Conservation (phyloP, 2,329 filamentous ascomycete genomes). For the Ascochyta pisi region DNA sequence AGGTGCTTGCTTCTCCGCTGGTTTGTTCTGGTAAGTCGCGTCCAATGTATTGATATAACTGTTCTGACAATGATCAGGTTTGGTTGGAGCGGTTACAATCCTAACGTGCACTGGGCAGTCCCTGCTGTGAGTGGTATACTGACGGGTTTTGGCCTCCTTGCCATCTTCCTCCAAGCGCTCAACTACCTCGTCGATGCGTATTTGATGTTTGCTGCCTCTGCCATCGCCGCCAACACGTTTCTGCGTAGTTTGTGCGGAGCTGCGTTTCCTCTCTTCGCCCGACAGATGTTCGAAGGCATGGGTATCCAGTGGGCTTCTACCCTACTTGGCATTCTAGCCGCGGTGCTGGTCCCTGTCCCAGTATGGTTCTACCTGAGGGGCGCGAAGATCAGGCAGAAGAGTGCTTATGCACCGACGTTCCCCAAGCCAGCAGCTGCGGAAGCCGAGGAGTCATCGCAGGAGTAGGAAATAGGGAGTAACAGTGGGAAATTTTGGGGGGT, state of each 20-base stretch:
- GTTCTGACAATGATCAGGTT: conserved; percentile 23
- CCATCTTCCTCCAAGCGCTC: conserved; percentile 64
- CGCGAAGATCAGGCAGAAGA: conserved; percentile 53
- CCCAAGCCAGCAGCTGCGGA: conserved; percentile 21
- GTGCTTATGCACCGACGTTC: conserved; percentile 52
- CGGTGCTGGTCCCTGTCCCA: conserved; percentile 54
- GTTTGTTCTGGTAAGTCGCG: conserved; percentile 40
- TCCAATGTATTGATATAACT: no score
- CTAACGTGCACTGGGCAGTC: conserved; percentile 53
- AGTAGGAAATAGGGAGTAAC: neutral
- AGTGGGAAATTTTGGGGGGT: neutral
- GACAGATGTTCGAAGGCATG: conserved; percentile 63
- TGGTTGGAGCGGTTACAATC: conserved; percentile 53
- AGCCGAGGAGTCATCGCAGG: conserved; percentile 7
- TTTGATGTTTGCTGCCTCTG: conserved; percentile 63
- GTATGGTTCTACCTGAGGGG: conserved; percentile 54
- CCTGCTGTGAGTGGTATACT: conserved; percentile 56
- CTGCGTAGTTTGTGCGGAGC: conserved; percentile 59
- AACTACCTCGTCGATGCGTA: conserved; percentile 69
- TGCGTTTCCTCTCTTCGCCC: conserved; percentile 62
- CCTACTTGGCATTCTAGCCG: conserved; percentile 54
- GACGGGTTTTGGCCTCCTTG: conserved; percentile 64
- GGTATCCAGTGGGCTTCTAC: conserved; percentile 58
- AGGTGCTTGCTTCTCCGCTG: conserved; percentile 53
- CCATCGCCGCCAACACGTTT: conserved; percentile 64